Percentiles rank a stretch among this genome's conserved stretches.
These are phyloP conservation scores for Naganishia friedmannii DNA, from an alignment of 768 basidiomycete genomes.

Conservation along the genomic window DNA sequence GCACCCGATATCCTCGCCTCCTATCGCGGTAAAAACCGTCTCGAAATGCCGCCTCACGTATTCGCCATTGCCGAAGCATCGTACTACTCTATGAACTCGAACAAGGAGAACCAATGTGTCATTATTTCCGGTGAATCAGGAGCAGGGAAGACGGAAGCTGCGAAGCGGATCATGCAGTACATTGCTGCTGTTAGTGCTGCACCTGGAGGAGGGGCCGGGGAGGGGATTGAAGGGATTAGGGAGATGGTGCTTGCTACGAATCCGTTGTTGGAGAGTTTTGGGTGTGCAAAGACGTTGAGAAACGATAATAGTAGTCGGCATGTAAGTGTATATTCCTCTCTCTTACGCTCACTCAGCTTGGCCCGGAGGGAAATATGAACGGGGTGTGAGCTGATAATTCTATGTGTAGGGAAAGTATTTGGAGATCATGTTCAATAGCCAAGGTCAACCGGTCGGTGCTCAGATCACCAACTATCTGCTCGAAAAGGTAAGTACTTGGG, in stretches of 20 bases:
- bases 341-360: no score
- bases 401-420: slow-evolving; percentile 84
- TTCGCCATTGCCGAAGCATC: slow-evolving; percentile 94
- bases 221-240: slow-evolving; percentile 95
- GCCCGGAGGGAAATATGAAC: no score
- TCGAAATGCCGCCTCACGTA: slow-evolving; percentile 97
- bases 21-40: slow-evolving; percentile 94
- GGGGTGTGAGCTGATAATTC: slow-evolving; percentile 11
- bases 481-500: slow-evolving; percentile 72
- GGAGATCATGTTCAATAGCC: slow-evolving; percentile 95
- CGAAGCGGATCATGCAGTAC: slow-evolving; percentile 99
- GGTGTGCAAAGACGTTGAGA: slow-evolving; percentile 95
- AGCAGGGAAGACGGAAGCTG: slow-evolving; percentile 98
- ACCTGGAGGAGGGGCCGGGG: slow-evolving; percentile 53
- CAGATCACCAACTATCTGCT: slow-evolving; percentile 98
- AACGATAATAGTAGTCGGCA: slow-evolving; percentile 99
- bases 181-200: slow-evolving; percentile 89
- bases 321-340: no score
- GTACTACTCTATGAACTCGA: slow-evolving; percentile 99
- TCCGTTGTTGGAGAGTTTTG: slow-evolving; percentile 93
- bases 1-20: slow-evolving; percentile 78
- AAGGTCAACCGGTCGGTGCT: slow-evolving; percentile 91
- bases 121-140: slow-evolving; percentile 99
- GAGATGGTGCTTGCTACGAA: slow-evolving; percentile 99
- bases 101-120: slow-evolving; percentile 98